Evolutionary conservation across 2,329 filamentous ascomycete species (phyloP).

Genomic region (Phyllachora maydis): DNA sequence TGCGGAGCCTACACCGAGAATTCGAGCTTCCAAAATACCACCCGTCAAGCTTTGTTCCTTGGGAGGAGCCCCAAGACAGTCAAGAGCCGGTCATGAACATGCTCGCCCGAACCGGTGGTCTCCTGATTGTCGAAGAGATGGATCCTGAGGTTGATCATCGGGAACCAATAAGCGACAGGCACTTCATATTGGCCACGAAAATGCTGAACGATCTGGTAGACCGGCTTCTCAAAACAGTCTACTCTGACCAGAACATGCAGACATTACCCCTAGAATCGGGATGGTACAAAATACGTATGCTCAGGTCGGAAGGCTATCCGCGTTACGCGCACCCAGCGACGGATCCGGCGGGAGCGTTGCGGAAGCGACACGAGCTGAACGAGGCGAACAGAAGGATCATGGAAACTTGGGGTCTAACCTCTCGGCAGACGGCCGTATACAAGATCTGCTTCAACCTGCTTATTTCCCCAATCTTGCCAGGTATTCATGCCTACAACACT

Average conservation of each 20-base stretch:
- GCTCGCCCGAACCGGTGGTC: background rate
- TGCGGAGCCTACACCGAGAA: too few relatives aligned
- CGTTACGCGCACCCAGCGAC: slow-evolving; percentile 8
- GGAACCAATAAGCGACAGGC: slow-evolving; percentile 5
- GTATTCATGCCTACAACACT: slow-evolving; percentile 49
- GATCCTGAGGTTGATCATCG: slow-evolving; percentile 1
- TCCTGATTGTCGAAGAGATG: slow-evolving; percentile 3
- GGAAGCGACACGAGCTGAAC: slow-evolving; percentile 7
- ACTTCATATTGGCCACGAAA: slow-evolving; percentile 5
- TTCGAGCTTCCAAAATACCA: too few relatives aligned
- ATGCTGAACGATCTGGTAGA: slow-evolving; percentile 11
- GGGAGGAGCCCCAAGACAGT: too few relatives aligned
- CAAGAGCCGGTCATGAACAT: too few relatives aligned
- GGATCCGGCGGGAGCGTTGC: slow-evolving; percentile 4
- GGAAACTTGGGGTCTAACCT: slow-evolving; percentile 5
- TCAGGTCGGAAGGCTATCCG: slow-evolving; percentile 14
- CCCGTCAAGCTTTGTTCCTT: too few relatives aligned
- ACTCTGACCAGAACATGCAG: slow-evolving; percentile 6
- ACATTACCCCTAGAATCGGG: slow-evolving; percentile 11
- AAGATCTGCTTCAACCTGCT: slow-evolving; percentile 47
- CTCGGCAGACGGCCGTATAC: slow-evolving; percentile 11
- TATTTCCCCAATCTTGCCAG: slow-evolving; percentile 36
- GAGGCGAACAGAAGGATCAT: slow-evolving; percentile 8
- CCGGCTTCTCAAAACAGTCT: slow-evolving; percentile 9
- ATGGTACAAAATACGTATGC: slow-evolving; percentile 10